Conservation (phyloP, 306 rosid species). For the Citrullus mucosospermus region DNA sequence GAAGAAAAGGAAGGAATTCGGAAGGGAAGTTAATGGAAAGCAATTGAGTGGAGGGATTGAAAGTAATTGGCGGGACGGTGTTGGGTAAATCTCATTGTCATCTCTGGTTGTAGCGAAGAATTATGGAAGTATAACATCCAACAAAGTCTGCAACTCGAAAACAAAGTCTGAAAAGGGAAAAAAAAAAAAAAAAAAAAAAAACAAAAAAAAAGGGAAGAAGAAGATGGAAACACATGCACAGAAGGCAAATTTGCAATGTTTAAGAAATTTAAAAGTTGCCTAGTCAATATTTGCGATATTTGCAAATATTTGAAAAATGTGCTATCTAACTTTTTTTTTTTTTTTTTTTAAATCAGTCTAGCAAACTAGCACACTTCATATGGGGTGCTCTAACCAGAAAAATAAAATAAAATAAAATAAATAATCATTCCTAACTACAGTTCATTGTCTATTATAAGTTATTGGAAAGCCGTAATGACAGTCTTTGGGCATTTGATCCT, state of each 20-base stretch:
- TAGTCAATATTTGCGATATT: too few relatives aligned
- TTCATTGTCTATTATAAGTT: not conserved
- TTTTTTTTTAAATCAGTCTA: not conserved
- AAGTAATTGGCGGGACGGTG: constrained; percentile 1
- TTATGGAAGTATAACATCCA: not conserved
- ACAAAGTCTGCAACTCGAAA: not conserved
- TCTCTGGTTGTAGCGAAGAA: too few relatives aligned
- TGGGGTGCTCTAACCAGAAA: not conserved
- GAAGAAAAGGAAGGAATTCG: not conserved
- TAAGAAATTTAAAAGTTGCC: too few relatives aligned
- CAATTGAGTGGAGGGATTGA: not conserved
- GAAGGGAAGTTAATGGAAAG: not conserved
- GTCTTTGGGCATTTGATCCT: not conserved
- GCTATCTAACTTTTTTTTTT: too few relatives aligned
- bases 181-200: too few relatives aligned
- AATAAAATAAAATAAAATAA: too few relatives aligned
- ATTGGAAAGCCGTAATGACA: not conserved
- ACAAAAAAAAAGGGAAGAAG: too few relatives aligned
- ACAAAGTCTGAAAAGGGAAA: too few relatives aligned
- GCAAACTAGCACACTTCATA: not conserved
- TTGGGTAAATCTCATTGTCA: not conserved
- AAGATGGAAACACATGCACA: too few relatives aligned
- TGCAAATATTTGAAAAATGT: too few relatives aligned
- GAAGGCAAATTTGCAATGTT: too few relatives aligned
- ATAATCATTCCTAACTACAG: not conserved